These are phyloP conservation scores for Arachis hypogaea DNA, from an alignment of 306 rosid species.

Conservation along the genomic window DNA sequence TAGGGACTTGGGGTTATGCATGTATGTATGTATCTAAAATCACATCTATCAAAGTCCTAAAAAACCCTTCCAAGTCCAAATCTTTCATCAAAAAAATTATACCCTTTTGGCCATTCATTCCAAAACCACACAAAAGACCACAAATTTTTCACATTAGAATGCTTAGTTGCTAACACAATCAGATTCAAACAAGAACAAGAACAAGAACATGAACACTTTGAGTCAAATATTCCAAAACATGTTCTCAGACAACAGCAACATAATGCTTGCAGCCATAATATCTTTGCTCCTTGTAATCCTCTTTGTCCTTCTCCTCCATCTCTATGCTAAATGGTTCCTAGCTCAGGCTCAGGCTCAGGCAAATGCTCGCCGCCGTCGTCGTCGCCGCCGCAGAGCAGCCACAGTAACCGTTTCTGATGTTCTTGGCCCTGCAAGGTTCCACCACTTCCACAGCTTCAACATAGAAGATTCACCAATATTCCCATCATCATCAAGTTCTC, in stretches of 20 bases:
- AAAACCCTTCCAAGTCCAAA: slow-evolving; percentile 30
- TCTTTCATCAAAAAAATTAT: neutral
- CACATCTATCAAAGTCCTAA: neutral
- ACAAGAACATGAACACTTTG: slow-evolving; percentile 44
- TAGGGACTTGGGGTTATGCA: neutral
- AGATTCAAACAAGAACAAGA: slow-evolving; percentile 34
- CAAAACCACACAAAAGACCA: neutral
- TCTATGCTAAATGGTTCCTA: slow-evolving; percentile 86
- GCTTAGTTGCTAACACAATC: neutral
- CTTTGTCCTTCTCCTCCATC: slow-evolving; percentile 89
- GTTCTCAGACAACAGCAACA: slow-evolving; percentile 75
- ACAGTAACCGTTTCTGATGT: slow-evolving; percentile 61
- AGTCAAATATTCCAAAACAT: slow-evolving; percentile 52
- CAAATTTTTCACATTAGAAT: too few relatives aligned
- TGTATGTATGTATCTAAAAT: neutral
- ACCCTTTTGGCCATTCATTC: slow-evolving; percentile 34
- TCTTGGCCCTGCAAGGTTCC: slow-evolving; percentile 63
- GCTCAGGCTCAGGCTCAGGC: slow-evolving; percentile 61
- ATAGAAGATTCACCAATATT: slow-evolving; percentile 44
- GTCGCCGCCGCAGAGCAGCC: slow-evolving; percentile 51
- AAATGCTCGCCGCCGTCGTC: slow-evolving; percentile 15
- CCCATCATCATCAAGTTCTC: slow-evolving; percentile 11
- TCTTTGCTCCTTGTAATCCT: slow-evolving; percentile 80
- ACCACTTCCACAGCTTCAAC: slow-evolving; percentile 54
- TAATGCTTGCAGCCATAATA: slow-evolving; percentile 83